Percentiles rank a stretch among this genome's conserved stretches.
These are phyloP conservation scores for Chrysosporium queenslandicum DNA, from an alignment of 2,329 filamentous ascomycete genomes.

Conservation along the genomic window DNA sequence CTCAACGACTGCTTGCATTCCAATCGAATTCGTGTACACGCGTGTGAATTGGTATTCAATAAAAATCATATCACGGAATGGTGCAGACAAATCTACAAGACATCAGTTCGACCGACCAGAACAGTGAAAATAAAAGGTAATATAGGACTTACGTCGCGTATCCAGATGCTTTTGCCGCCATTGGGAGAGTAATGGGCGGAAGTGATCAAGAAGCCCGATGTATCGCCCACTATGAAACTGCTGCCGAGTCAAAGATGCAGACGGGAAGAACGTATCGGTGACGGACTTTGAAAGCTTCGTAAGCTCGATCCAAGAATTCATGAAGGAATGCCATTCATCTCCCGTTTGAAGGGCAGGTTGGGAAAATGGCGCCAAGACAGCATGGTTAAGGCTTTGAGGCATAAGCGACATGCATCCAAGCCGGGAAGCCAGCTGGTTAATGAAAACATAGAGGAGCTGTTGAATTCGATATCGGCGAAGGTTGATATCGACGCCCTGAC, in stretches of 20 bases:
- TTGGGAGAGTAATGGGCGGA: slow-evolving; percentile 32
- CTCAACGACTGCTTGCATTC: slow-evolving; percentile 49
- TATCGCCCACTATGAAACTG: slow-evolving; percentile 42
- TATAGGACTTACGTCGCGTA: slow-evolving; percentile 12
- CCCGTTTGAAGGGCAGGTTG: slow-evolving; percentile 19
- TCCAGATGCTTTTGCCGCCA: slow-evolving; percentile 34
- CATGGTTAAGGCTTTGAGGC: slow-evolving; percentile 36
- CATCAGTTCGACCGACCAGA: background rate
- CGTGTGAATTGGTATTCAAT: slow-evolving; percentile 44
- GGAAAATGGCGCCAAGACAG: slow-evolving; percentile 33
- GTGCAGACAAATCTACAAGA: slow-evolving; percentile 18
- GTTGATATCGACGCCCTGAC: slow-evolving; percentile 25
- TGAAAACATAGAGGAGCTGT: slow-evolving; percentile 38
- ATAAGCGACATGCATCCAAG: slow-evolving; percentile 45
- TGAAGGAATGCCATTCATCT: slow-evolving; percentile 43
- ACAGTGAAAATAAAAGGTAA: background rate
- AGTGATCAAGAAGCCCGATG: slow-evolving; percentile 41
- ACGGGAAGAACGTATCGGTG: slow-evolving; percentile 46
- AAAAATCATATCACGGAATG: slow-evolving; percentile 41
- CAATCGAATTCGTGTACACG: slow-evolving; percentile 38
- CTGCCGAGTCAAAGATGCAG: slow-evolving; percentile 32
- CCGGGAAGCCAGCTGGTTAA: slow-evolving; percentile 44
- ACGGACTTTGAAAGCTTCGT: slow-evolving; percentile 43
- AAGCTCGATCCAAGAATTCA: slow-evolving; percentile 44
- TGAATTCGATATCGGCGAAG: slow-evolving; percentile 27